Percentiles rank a stretch among this genome's conserved stretches.
phyloP scores from a whole-genome alignment of 805 yeast genomes.

The Pichia scutulata region DNA sequence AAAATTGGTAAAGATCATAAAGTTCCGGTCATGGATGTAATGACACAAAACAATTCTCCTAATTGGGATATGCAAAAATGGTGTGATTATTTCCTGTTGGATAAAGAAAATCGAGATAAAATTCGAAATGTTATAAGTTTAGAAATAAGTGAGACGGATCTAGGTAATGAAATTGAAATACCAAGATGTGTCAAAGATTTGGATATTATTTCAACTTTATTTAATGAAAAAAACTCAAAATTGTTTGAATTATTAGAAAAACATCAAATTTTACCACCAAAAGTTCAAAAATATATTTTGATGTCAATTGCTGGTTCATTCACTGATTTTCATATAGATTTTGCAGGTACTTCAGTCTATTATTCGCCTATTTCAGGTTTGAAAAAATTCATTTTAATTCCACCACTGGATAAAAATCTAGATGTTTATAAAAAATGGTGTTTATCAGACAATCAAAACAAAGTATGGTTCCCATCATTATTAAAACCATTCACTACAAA shows the following conservation, averaged over 20 bases:
- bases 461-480: conserved; percentile 56
- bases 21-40: conserved; percentile 84
- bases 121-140: conserved; percentile 75
- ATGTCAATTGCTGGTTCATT: conserved; percentile 78
- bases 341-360: conserved; percentile 88
- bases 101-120: conserved; percentile 44
- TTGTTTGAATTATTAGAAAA: neutral
- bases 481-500: conserved; percentile 16
- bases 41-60: conserved; percentile 62
- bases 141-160: conserved; percentile 56
- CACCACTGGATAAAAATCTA: conserved; percentile 64
- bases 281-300: conserved; percentile 68
- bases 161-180: conserved; percentile 44
- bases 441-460: conserved; percentile 50
- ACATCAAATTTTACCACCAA: conserved; percentile 32
- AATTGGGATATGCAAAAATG: conserved; percentile 68
- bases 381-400: conserved; percentile 69
- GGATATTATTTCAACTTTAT: conserved; percentile 64
- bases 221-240: conserved; percentile 31
- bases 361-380: conserved; percentile 73
- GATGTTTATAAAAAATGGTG: conserved; percentile 68
- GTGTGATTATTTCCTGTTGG: conserved; percentile 58
- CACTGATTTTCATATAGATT: conserved; percentile 88
- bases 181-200: conserved; percentile 58
- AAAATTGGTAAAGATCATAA: conserved; percentile 54